Evolutionary conservation across 306 rosid species (phyloP), one percentile per base, ranked within the genome.

Genomic region (Dicorynia guianensis): DNA sequence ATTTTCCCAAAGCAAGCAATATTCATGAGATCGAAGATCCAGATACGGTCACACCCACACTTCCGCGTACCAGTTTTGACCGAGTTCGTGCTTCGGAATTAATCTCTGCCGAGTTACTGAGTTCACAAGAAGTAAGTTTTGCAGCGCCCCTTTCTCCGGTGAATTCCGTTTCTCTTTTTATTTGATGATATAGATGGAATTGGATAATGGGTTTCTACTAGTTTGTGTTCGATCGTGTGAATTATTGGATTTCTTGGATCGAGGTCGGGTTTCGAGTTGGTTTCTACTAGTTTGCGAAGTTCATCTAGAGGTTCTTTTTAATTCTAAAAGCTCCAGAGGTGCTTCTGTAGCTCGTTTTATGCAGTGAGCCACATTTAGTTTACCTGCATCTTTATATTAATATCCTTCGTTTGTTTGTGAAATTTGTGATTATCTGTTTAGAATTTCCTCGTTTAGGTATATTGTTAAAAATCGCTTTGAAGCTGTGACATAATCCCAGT

Each of bases 111-210:
- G 90, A 86, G 65, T 80, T 89, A 48, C 72, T 86, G 44, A 82
- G 74, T 72, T 74, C 93, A 49, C 87, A 83, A 79, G 55, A 74
- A 80, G 98, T 92, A 50, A 84, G 91, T 82, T 86, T 72, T 62
- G 40, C 43, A 54, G 40, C 43, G 30, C 25, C 57, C 54, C 63
- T 77, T 66, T 6, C 25, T 67, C 30, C 54, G 67, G 4, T 43
- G 17, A 11, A 39, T 64, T 43, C 43, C 44, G 11, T 66, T 64
- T 83, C 20, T 63, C 18, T 59, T 53, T 53, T 25, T 2, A 25
- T 56, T 62, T 30, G 63, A 13, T 68, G 72, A 56, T 3, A 6
- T 38, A 30, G 40, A 49, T 8, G 44, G 48, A 48, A 34, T 44
- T 58, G 40, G 64, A 58, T 74, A 55, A 65, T 69, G 75, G 67